Percentiles rank a stretch among this genome's conserved stretches.
phyloP scores from a whole-genome alignment of 352 stramenopile genomes.

The Salisapilia sapeloensis region DNA sequence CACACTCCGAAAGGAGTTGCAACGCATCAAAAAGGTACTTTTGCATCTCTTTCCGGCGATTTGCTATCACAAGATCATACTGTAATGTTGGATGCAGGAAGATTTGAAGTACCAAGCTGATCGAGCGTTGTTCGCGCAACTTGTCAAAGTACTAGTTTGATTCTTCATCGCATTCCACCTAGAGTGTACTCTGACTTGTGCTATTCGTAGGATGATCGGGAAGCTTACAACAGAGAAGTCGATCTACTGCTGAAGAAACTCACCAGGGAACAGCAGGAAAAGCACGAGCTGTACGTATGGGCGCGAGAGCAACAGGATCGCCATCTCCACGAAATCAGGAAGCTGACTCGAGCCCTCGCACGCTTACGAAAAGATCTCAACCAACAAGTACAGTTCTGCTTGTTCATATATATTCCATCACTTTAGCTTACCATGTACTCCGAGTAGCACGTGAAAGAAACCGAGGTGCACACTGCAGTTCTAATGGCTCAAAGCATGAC shows the following conservation, averaged over 20 bases:
- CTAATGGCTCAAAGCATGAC: no score
- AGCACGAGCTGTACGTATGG: slow-evolving; percentile 55
- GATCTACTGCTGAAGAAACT: slow-evolving; percentile 51
- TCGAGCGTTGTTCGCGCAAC: slow-evolving; percentile 74
- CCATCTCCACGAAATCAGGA: slow-evolving; percentile 69
- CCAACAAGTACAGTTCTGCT: no score
- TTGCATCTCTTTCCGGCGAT: no score
- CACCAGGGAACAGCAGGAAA: slow-evolving; percentile 44
- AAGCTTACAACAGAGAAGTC: slow-evolving; percentile 59
- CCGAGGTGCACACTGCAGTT: no score
- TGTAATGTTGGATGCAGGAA: slow-evolving; percentile 11
- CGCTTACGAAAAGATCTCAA: no score
- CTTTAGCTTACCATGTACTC: no score
- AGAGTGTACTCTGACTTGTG: neutral
- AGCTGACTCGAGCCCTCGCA: slow-evolving; percentile 45
- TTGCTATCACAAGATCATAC: neutral
- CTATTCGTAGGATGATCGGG: slow-evolving; percentile 37
- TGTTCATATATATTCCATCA: no score
- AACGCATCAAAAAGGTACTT: neutral
- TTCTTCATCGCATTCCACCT: neutral
- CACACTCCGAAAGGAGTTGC: slow-evolving; percentile 57
- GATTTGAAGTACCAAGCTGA: slow-evolving; percentile 68
- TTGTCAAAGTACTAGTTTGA: slow-evolving; percentile 9
- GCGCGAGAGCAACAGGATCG: slow-evolving; percentile 50
- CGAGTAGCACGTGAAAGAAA: no score